phyloP scores from a whole-genome alignment of 768 basidiomycete genomes.

The Psilocybe subaeruginosa region DNA sequence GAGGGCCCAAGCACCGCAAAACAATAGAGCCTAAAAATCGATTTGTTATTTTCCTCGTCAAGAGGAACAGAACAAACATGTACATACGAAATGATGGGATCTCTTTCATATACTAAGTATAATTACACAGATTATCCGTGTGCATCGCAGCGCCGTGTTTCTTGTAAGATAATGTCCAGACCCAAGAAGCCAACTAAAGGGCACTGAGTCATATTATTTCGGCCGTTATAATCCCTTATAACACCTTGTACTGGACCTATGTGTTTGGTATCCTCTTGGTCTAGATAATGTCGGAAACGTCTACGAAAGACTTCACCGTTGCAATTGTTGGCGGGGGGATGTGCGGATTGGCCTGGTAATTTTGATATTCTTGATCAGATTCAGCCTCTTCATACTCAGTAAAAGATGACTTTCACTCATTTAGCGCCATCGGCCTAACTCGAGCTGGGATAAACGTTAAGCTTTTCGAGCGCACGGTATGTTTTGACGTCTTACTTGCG shows the following conservation, averaged over 20 bases:
- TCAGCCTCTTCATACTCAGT: not conserved
- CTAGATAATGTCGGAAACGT: not conserved
- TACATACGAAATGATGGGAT: too few species aligned
- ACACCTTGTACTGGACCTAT: not conserved
- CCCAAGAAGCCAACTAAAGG: too few species aligned
- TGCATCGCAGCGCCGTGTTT: too few species aligned
- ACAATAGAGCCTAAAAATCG: too few species aligned
- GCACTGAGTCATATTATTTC: not conserved
- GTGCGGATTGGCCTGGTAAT: conserved; percentile 46
- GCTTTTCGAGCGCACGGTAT: conserved; percentile 56
- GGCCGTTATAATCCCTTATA: not conserved
- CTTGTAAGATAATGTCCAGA: too few species aligned
- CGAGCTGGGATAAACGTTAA: conserved; percentile 45
- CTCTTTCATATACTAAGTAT: too few species aligned
- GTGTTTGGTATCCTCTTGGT: not conserved
- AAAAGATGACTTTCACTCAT: not conserved
- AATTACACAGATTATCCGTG: too few species aligned
- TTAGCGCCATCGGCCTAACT: conserved; percentile 42
- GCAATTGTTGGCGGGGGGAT: conserved; percentile 62
- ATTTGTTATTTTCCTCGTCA: too few species aligned
- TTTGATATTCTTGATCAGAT: not conserved
- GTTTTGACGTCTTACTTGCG: not conserved
- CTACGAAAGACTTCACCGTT: conserved; percentile 43
- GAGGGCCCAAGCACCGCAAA: too few species aligned
- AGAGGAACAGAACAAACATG: too few species aligned